Evolutionary conservation across 352 stramenopile genomes (phyloP), one percentile per base, ranked within the genome.

Genomic region (Phytophthora nicotianae): DNA sequence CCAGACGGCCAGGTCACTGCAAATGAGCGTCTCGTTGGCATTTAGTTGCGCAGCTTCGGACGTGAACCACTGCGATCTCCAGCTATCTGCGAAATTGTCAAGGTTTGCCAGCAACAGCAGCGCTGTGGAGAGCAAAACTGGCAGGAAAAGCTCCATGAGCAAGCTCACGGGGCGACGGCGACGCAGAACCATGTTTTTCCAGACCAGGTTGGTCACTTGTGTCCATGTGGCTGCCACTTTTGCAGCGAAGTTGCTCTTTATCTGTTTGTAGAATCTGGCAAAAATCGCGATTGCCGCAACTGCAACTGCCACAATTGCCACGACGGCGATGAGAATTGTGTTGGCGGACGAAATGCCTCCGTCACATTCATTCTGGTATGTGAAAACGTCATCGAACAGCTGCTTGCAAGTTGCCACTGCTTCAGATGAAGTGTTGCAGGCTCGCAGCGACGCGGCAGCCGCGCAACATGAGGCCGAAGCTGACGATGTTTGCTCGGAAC

Each of bases 121-220:
- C 2, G 65, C 73, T 1, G 62, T 70, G 3, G 74, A 77, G 7
- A 91, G 57, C 9, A 93, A 17, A 11, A 91, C 60, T 0, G 81
- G 83, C 50, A 93, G 40, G 10, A 91, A 62, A 3, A 83, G 61
- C 63, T 93, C 83, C 19, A 91, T 58, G 9, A 78, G 32, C 1
- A 90, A 51, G 13, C 70, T 65, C 21, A 88, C 53, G 3, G 83
- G 83, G 13, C 69, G 65, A 10, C 70, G 57, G 4, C 76, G 64
- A n/a, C 79, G 58, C 23, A 91, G 62, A 6, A 86, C 8, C 21
- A 89, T 26, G 58, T 93, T 93, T 50, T 93, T 93, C 81, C 83
- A 91, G 47, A 92, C 76, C 29, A 90, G 71, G 46, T 89, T 88
- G 5, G 76, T 68, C 17, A 89, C 64, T 52, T 90, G 81, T 21